Evolutionary conservation across 495 filamentous ascomycete genomes (phyloP).

Genomic region (Lentithecium fluviatile): DNA sequence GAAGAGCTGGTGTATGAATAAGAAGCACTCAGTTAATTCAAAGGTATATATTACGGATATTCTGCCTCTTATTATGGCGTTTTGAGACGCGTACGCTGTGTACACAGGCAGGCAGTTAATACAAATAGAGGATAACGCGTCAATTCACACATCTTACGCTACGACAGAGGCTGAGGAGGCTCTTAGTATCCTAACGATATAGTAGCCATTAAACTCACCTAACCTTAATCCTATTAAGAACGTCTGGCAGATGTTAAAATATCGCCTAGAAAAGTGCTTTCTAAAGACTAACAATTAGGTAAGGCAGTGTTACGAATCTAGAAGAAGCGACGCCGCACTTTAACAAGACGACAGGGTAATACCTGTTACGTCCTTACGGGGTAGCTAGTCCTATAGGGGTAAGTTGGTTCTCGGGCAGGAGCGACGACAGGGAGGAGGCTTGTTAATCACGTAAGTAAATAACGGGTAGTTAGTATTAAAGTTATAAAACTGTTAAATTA

Average conservation of each 20-base stretch:
- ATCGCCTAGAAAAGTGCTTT: constrained; percentile 1
- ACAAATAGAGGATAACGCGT: constrained; percentile 3
- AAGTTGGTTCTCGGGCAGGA: too few species aligned
- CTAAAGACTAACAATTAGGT: background rate
- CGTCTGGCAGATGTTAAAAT: constrained; percentile 5
- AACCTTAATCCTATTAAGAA: constrained; percentile 11
- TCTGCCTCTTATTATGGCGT: background rate
- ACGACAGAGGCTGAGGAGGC: background rate
- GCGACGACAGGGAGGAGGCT: too few species aligned
- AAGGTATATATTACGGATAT: constrained; percentile 8
- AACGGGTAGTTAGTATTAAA: too few species aligned
- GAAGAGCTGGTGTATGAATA: background rate
- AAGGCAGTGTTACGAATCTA: too few species aligned
- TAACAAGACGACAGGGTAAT: too few species aligned
- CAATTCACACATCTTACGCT: constrained; percentile 1
- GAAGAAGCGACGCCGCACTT: too few species aligned
- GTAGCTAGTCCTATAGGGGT: too few species aligned
- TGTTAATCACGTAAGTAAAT: too few species aligned
- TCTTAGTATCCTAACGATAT: background rate
- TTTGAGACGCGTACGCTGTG: background rate
- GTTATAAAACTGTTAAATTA: too few species aligned
- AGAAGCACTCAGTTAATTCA: constrained; percentile 7
- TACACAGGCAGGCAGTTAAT: constrained; percentile 2
- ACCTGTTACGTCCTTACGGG: too few species aligned
- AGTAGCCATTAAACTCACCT: constrained; percentile 6